Evolutionary conservation across 139 green algal species (phyloP).

Genomic region (Ettlia oleoabundans): DNA sequence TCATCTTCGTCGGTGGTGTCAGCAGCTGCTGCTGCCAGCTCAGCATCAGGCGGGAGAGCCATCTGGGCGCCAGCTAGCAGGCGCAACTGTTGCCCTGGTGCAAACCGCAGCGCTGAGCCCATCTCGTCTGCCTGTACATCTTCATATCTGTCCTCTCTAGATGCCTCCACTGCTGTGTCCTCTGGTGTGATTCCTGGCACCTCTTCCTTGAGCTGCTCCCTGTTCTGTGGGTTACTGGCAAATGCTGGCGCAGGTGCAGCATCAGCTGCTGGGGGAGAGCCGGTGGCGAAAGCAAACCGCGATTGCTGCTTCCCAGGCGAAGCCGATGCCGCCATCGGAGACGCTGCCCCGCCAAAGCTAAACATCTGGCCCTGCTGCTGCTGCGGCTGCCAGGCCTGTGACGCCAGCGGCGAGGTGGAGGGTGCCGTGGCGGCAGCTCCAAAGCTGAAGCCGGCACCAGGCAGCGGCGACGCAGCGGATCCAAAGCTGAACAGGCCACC

Average conservation of each 20-base stretch:
- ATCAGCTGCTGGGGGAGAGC: not conserved
- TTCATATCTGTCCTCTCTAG: too few species aligned
- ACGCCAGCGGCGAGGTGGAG: too few species aligned
- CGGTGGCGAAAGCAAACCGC: not conserved
- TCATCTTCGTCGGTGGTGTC: not conserved
- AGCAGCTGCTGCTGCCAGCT: not conserved
- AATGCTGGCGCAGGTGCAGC: too few species aligned
- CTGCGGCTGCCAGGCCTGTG: not conserved
- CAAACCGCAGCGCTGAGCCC: too few species aligned
- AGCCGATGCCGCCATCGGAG: too few species aligned
- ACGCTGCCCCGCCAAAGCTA: not conserved
- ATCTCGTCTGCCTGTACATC: too few species aligned
- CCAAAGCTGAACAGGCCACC: not conserved
- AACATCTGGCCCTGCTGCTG: not conserved
- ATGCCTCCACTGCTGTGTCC: too few species aligned
- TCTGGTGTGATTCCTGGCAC: too few species aligned
- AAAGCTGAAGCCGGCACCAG: not conserved
- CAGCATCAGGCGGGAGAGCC: too few species aligned
- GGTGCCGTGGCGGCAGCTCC: not conserved
- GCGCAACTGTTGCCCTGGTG: too few species aligned
- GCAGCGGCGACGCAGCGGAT: not conserved
- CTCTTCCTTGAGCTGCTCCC: too few species aligned
- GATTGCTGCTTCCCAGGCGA: conserved; percentile 18
- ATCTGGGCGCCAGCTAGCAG: not conserved
- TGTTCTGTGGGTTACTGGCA: too few species aligned